phyloP scores from a whole-genome alignment of 495 filamentous ascomycete genomes.

The Tuber melanosporum region DNA sequence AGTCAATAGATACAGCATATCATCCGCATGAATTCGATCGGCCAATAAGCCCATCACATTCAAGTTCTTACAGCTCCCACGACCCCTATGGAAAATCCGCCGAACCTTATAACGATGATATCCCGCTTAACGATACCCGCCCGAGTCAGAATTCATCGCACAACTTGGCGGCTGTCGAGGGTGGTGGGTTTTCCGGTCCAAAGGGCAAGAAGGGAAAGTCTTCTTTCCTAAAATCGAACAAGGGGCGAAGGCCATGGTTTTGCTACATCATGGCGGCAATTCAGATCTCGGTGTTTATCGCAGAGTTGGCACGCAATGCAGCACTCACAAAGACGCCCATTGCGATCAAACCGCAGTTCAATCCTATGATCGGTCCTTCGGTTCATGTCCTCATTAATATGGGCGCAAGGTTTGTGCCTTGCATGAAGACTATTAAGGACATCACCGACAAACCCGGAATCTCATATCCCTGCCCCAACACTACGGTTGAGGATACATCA shows the following conservation, averaged over 20 bases:
- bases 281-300: conserved; percentile 84
- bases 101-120: conserved; percentile 51
- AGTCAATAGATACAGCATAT: conserved; percentile 40
- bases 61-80: conserved; percentile 43
- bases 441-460: conserved; percentile 55
- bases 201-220: conserved; percentile 35
- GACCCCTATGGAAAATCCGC: conserved; percentile 42
- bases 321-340: conserved; percentile 69
- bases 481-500: conserved; percentile 52
- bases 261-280: conserved; percentile 71
- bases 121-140: conserved; percentile 46
- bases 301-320: conserved; percentile 70
- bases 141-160: conserved; percentile 14
- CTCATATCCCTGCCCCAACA: conserved; percentile 68
- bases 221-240: conserved; percentile 38
- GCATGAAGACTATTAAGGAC: conserved; percentile 75
- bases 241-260: conserved; percentile 59
- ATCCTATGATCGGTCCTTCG: conserved; percentile 94
- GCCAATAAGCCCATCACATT: conserved; percentile 10
- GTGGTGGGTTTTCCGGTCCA: neutral
- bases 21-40: conserved; percentile 40
- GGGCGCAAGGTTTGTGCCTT: conserved; percentile 86
- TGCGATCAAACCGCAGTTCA: conserved; percentile 76
- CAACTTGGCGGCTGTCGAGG: conserved; percentile 24
- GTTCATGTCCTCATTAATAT: conserved; percentile 88